These are phyloP conservation scores for Arbutus unedo DNA, from an alignment of 148 eudicot species.

Conservation along the genomic window DNA sequence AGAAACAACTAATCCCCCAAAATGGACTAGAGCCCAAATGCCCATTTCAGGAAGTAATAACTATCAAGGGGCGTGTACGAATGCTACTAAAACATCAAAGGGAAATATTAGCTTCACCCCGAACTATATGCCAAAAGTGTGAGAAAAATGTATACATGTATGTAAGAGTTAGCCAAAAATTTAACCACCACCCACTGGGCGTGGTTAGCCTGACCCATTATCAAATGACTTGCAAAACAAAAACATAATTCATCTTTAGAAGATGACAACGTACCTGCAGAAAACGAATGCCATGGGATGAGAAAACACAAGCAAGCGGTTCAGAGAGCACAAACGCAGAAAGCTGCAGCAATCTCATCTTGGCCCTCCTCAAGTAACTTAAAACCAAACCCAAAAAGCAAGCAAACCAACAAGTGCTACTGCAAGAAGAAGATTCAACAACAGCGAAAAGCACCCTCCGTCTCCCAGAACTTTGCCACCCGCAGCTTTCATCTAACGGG, in stretches of 20 bases:
- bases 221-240: not conserved
- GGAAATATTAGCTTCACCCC: not conserved
- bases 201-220: no score
- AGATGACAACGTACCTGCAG: constrained; percentile 33
- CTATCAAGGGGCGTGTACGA: not conserved
- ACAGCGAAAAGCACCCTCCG: constrained; percentile 22
- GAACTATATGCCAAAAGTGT: not conserved
- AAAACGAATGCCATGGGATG: constrained; percentile 49
- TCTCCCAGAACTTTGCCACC: not conserved
- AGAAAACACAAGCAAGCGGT: constrained; percentile 37
- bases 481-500: constrained; percentile 1
- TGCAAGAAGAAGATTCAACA: constrained; percentile 29
- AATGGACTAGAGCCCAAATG: not conserved
- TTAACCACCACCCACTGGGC: no score
- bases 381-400: constrained; percentile 45
- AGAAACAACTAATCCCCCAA: not conserved
- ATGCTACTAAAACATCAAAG: not conserved
- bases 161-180: not conserved
- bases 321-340: constrained; percentile 33
- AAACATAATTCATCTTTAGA: not conserved
- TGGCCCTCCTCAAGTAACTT: constrained; percentile 31
- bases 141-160: not conserved
- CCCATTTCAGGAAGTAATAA: not conserved
- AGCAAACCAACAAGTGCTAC: constrained; percentile 29
- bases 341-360: constrained; percentile 30